These are phyloP conservation scores for Didymellaceae sp. DNA, from an alignment of 2,329 filamentous ascomycete species.

Conservation along the genomic window DNA sequence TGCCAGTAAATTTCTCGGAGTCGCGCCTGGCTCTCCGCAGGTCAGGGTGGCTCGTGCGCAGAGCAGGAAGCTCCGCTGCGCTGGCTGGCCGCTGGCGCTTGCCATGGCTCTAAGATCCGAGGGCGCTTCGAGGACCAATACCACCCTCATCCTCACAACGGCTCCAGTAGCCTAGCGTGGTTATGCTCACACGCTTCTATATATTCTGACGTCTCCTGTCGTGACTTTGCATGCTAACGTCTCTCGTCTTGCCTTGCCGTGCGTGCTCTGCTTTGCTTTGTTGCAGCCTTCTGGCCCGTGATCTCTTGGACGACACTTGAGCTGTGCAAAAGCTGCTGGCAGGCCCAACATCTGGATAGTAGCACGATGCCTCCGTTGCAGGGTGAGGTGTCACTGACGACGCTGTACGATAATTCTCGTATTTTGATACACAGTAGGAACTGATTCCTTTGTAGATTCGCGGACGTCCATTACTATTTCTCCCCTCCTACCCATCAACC, in stretches of 20 bases:
- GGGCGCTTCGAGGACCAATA: slow-evolving; percentile 43
- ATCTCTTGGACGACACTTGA: slow-evolving; percentile 11
- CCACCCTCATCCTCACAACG: slow-evolving; percentile 7
- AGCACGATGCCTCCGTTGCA: slow-evolving; percentile 55
- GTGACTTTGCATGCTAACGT: slow-evolving; percentile 23
- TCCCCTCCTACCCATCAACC: slow-evolving; percentile 69
- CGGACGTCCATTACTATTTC: slow-evolving; percentile 81
- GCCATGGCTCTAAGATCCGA: slow-evolving; percentile 26
- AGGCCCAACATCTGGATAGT: slow-evolving; percentile 6
- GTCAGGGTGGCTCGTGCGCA: slow-evolving; percentile 1
- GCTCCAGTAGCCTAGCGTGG: slow-evolving; percentile 18
- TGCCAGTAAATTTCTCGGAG: slow-evolving; percentile 41
- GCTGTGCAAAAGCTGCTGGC: slow-evolving; percentile 17
- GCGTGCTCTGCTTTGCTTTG: background rate
- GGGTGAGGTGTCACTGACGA: slow-evolving; percentile 56
- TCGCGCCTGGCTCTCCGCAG: slow-evolving; percentile 27
- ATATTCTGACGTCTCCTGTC: slow-evolving; percentile 23
- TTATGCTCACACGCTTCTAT: slow-evolving; percentile 23
- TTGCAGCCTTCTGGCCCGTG: slow-evolving; percentile 9
- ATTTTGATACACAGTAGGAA: background rate
- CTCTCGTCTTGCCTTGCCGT: background rate
- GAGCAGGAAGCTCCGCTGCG: background rate
- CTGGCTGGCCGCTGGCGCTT: slow-evolving; percentile 14
- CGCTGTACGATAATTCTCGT: slow-evolving; percentile 51
- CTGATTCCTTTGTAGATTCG: slow-evolving; percentile 63